These are phyloP conservation scores for Ploettnerulaceae sp. DNA, from an alignment of 2,329 filamentous ascomycete genomes.

Conservation along the genomic window DNA sequence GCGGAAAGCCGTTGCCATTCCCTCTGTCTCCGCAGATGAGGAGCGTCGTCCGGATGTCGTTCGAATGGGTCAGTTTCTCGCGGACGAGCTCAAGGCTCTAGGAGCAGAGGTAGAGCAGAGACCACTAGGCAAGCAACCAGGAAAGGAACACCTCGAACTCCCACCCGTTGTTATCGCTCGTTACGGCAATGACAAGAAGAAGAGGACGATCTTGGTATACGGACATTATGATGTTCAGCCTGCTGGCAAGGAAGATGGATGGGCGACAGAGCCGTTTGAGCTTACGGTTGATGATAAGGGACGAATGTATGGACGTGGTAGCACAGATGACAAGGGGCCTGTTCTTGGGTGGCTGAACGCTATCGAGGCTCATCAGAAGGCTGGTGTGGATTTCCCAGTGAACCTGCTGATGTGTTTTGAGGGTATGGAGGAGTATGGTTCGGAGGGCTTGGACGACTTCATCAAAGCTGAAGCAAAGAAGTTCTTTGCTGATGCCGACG, in stretches of 20 bases:
- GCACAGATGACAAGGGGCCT: slow-evolving; percentile 96
- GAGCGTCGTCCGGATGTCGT: slow-evolving; percentile 86
- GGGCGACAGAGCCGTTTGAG: slow-evolving; percentile 91
- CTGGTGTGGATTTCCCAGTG: slow-evolving; percentile 89
- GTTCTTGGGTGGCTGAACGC: slow-evolving; percentile 97
- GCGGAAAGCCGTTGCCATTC: slow-evolving; percentile 88
- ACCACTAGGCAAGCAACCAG: slow-evolving; percentile 84
- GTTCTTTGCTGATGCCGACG: slow-evolving; percentile 93
- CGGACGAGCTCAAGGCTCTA: slow-evolving; percentile 72
- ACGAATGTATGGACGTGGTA: slow-evolving; percentile 92
- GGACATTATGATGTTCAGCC: slow-evolving; percentile 99
- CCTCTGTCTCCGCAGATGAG: slow-evolving; percentile 90
- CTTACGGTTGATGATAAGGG: slow-evolving; percentile 83
- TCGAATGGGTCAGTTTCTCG: slow-evolving; percentile 92
- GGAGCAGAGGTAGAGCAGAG: slow-evolving; percentile 86
- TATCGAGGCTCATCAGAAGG: slow-evolving; percentile 96
- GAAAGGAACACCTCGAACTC: slow-evolving; percentile 83
- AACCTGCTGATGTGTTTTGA: slow-evolving; percentile 99
- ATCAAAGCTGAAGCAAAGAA: slow-evolving; percentile 87
- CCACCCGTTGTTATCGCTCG: slow-evolving; percentile 89
- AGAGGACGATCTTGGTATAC: slow-evolving; percentile 93
- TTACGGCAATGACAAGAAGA: slow-evolving; percentile 87
- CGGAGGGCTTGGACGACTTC: slow-evolving; percentile 91
- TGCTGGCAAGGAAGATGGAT: slow-evolving; percentile 86
- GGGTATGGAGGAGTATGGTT: slow-evolving; percentile 99